Evolutionary conservation across 202 grass and related monocot genomes (phyloP), one percentile per base, ranked within the genome.

Genomic region (Brachypodium distachyon): DNA sequence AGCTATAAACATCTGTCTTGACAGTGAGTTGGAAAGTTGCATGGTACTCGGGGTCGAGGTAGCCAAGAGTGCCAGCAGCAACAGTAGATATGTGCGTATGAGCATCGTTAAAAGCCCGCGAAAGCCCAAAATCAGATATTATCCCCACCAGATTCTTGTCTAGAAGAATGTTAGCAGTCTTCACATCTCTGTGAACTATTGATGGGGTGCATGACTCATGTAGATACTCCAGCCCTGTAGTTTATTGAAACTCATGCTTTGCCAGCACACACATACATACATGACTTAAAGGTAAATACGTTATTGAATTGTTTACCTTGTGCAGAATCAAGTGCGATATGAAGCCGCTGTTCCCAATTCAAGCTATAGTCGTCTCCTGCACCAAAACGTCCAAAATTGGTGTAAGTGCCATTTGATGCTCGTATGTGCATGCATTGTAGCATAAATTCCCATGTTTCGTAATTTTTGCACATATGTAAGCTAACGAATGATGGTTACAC

Each of bases 41-140:
- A 67, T 65, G 61, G 22, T 78, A 78, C 23, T 78, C 78, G 0
- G 78, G 78, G 42, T 59, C 78, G 14, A 81, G 56, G 67, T 81
- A 81, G 29, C 78, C 78, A 49, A 62, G 31, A 38, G 65, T 81
- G 7, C 78, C 78, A 9, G 64, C 66, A 60, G 43, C 78, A 47
- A 72, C 43, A 0, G 78, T 81, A 21, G 65, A 71, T 38, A 81
- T 70, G 8, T 81, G 78, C 0, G 66, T 81, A 9, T 31, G 14
- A 11, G 67, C 55, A 3, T 56, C 42, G 0, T 72, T 59, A 0
- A 72, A 60, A 21, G 67, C 42, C 2, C 31, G 47, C 0, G 78
- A 70, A 57, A 81, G 67, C 10, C 67, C 78, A 61, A 81, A 81
- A 81, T 81, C 78, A 49, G 78, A 71, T 71, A 81, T 69, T 31